A percentile compares a stretch with the other conserved stretches of the same genome.
Evolutionary conservation across 1,139 yeast genomes (phyloP).

Genomic region (Lodderomyces metapsilosis): DNA sequence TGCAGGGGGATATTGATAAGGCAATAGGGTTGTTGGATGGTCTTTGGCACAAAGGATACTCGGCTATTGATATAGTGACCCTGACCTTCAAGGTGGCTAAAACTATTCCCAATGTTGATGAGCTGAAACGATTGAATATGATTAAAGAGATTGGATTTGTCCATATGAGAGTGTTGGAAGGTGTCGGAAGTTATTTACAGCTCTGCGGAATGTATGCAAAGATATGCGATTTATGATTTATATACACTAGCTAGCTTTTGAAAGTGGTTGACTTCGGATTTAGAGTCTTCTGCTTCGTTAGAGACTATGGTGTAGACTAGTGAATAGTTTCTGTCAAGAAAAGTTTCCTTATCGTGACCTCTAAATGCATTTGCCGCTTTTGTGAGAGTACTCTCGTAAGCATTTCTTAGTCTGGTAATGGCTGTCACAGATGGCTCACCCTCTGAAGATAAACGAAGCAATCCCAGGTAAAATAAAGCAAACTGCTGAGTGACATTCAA

Average conservation of each 20-base stretch:
- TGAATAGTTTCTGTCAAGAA: slow-evolving; percentile 75
- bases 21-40: slow-evolving; percentile 66
- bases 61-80: slow-evolving; percentile 89
- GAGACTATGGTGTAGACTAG: slow-evolving; percentile 49
- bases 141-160: slow-evolving; percentile 85
- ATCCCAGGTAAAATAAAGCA: slow-evolving; percentile 70
- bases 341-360: slow-evolving; percentile 59
- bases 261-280: slow-evolving; percentile 62
- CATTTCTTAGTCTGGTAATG: slow-evolving; percentile 67
- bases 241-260: slow-evolving; percentile 61
- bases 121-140: slow-evolving; percentile 66
- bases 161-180: slow-evolving; percentile 91
- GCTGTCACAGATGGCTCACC: slow-evolving; percentile 76
- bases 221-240: slow-evolving; percentile 31
- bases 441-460: slow-evolving; percentile 54
- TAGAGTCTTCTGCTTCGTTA: slow-evolving; percentile 50
- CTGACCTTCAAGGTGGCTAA: slow-evolving; percentile 88
- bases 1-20: slow-evolving; percentile 56
- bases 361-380: slow-evolving; percentile 51
- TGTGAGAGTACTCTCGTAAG: slow-evolving; percentile 75
- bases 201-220: slow-evolving; percentile 80
- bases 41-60: slow-evolving; percentile 88
- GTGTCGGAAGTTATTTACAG: slow-evolving; percentile 85
- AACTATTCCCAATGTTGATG: slow-evolving; percentile 65
- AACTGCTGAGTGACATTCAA: slow-evolving; percentile 69